These are phyloP conservation scores for Neonectria magnoliae DNA, from an alignment of 2,329 filamentous ascomycete genomes.

Conservation along the genomic window DNA sequence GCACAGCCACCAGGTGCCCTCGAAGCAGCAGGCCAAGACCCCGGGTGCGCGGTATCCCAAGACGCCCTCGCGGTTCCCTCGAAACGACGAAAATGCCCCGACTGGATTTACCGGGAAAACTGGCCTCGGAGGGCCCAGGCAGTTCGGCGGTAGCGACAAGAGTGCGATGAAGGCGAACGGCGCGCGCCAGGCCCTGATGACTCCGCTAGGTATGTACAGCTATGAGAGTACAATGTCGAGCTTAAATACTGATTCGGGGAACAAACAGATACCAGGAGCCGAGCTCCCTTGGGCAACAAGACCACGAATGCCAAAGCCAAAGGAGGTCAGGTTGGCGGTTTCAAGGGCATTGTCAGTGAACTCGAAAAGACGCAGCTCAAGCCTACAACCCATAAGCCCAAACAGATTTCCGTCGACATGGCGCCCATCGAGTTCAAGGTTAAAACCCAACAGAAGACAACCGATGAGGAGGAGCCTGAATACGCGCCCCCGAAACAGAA, in stretches of 20 bases:
- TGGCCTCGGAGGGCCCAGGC: constrained; percentile 64
- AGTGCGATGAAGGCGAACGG: constrained; percentile 58
- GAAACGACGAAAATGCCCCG: constrained; percentile 84
- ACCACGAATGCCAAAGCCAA: constrained; percentile 93
- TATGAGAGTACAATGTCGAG: neutral
- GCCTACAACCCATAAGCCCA: constrained; percentile 69
- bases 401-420: constrained; percentile 63
- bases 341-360: constrained; percentile 67
- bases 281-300: constrained; percentile 90
- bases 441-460: constrained; percentile 62
- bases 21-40: constrained; percentile 85
- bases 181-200: constrained; percentile 71
- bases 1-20: constrained; percentile 76
- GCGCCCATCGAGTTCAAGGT: constrained; percentile 70
- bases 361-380: constrained; percentile 71
- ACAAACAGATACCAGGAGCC: constrained; percentile 60
- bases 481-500: constrained; percentile 83
- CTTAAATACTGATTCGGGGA: constrained; percentile 19
- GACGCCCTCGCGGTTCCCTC: constrained; percentile 80
- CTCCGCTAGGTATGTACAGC: constrained; percentile 76
- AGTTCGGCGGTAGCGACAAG: constrained; percentile 62
- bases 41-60: constrained; percentile 80
- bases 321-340: constrained; percentile 72
- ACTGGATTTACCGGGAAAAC: constrained; percentile 51
- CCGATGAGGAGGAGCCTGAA: constrained; percentile 75